phyloP scores from a whole-genome alignment of 148 eudicot genomes.

The Nepenthes mirabilis region DNA sequence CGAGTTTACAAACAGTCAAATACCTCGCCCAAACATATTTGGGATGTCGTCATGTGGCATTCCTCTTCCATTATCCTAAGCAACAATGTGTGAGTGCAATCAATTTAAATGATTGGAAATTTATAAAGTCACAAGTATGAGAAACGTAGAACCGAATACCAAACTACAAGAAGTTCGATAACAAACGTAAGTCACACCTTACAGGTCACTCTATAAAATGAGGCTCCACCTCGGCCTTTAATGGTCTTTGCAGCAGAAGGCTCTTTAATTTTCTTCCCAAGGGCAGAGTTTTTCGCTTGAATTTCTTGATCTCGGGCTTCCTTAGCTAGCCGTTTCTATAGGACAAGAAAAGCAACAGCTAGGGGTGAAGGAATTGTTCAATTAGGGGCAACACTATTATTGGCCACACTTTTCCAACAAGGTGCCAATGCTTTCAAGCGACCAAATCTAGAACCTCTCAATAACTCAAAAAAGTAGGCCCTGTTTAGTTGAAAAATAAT shows the following conservation, averaged over 20 bases:
- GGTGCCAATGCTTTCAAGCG: too few species aligned
- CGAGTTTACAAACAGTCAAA: neutral
- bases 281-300: constrained; percentile 74
- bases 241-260: constrained; percentile 33
- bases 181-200: constrained; percentile 42
- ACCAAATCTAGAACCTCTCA: too few species aligned
- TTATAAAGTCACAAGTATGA: neutral
- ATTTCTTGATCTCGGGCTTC: constrained; percentile 78
- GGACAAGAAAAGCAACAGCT: neutral
- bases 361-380: neutral
- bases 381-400: too few species aligned
- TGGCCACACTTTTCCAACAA: too few species aligned
- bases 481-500: too few species aligned
- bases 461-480: too few species aligned
- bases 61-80: constrained; percentile 95
- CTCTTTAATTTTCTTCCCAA: constrained; percentile 83
- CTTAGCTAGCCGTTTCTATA: constrained; percentile 81
- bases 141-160: neutral
- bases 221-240: constrained; percentile 93
- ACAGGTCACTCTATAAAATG: constrained; percentile 88
- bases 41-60: constrained; percentile 99
- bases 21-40: constrained; percentile 99
- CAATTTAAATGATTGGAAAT: neutral
- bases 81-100: neutral
- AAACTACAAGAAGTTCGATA: neutral